Percentiles rank a stretch among this genome's conserved stretches.
Conservation (phyloP, 768 basidiomycete genomes). For the Lactarius pseudohatsudake region DNA sequence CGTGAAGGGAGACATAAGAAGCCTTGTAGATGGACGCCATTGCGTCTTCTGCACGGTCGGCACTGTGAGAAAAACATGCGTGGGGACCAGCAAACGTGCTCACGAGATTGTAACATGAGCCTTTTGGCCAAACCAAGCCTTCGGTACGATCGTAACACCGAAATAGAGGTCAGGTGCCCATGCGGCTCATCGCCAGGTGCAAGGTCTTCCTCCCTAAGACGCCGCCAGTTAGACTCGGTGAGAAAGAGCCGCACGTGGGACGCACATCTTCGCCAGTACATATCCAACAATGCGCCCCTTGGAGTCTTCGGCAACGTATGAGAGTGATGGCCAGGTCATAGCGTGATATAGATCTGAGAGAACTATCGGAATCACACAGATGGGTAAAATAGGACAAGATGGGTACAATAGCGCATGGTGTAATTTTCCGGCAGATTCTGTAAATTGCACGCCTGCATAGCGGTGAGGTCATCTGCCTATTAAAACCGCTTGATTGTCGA, state of each 20-base stretch:
- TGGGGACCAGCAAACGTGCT: constrained; percentile 35
- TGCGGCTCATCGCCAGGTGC: constrained; percentile 63
- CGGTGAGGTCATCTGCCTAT: constrained; percentile 82
- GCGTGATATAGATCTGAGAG: constrained; percentile 15
- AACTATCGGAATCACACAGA: neutral
- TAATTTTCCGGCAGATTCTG: constrained; percentile 94
- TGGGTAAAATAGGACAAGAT: constrained; percentile 9
- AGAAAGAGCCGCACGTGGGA: constrained; percentile 13
- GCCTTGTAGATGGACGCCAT: constrained; percentile 90
- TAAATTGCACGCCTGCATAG: constrained; percentile 93
- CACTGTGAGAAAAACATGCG: neutral
- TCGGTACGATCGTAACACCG: constrained; percentile 85
- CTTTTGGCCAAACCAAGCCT: constrained; percentile 93
- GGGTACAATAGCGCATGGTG: constrained; percentile 73
- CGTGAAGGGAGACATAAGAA: constrained; percentile 82
- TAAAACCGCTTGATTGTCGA: constrained; percentile 27
- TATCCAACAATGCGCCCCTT: constrained; percentile 92
- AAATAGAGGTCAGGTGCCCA: constrained; percentile 96
- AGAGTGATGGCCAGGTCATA: constrained; percentile 90
- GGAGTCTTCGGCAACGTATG: constrained; percentile 89
- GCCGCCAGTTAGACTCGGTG: constrained; percentile 1
- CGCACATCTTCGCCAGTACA: constrained; percentile 93
- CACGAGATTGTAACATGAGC: constrained; percentile 91
- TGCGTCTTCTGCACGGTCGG: constrained; percentile 65
- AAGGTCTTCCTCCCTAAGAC: constrained; percentile 60